These are phyloP conservation scores for Penicillium malachiteum DNA, from an alignment of 495 filamentous ascomycete species.

Conservation along the genomic window DNA sequence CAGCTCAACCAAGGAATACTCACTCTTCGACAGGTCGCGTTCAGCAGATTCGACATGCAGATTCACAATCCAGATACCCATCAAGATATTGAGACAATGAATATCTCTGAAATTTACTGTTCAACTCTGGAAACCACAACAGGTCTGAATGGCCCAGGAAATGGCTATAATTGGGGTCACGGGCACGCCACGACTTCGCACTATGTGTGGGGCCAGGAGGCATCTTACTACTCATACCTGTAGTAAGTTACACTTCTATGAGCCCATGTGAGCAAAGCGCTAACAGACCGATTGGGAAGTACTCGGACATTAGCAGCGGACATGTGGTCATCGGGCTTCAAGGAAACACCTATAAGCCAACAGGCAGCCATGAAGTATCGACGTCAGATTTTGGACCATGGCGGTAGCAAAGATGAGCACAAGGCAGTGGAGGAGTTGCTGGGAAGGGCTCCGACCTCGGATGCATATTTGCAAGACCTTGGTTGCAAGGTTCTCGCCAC, in stretches of 20 bases:
- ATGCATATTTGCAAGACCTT: constrained; percentile 3
- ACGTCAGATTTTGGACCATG: constrained; percentile 7
- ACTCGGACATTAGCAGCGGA: constrained; percentile 5
- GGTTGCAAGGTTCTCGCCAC: no score
- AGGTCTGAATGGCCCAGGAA: neutral
- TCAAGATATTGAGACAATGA: neutral
- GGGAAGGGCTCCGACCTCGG: neutral
- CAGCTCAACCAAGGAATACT: constrained; percentile 1
- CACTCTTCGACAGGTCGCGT: constrained; percentile 5
- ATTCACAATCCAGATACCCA: constrained; percentile 1
- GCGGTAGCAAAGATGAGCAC: constrained; percentile 1
- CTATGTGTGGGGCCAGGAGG: constrained; percentile 12
- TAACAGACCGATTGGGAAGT: neutral
- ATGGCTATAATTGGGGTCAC: constrained; percentile 4
- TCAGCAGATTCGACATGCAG: constrained; percentile 6
- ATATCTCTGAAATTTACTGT: neutral
- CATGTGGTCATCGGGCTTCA: constrained; percentile 3
- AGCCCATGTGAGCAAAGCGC: no score
- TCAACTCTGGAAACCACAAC: constrained; percentile 3
- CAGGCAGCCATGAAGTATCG: constrained; percentile 5
- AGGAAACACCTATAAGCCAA: constrained; percentile 3
- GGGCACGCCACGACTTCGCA: constrained; percentile 7
- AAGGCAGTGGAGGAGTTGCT: neutral
- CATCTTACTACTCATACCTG: constrained; percentile 12
- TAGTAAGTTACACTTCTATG: constrained; percentile 6